Base-by-base conservation (phyloP, 108 stramenopile species). In the Conticribra weissflogii region DNA sequence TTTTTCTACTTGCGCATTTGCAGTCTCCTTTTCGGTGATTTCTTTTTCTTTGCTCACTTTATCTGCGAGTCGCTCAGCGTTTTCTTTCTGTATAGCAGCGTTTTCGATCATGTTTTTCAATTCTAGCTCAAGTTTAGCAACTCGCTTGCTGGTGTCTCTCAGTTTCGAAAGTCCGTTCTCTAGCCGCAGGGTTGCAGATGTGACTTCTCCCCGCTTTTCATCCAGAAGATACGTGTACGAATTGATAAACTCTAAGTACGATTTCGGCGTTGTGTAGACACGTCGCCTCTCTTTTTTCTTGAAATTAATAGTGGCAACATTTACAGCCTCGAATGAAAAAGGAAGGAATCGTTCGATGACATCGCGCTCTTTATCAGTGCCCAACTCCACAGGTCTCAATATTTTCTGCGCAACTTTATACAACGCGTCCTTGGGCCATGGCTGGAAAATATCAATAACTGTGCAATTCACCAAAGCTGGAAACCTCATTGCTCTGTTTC, bases 231-330 rank as follows among this genome's bases (percentile, higher is more conserved):
- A 53, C n/a, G 53, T 69, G 73, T 87, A 94, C 54, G 89, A 79
- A 54, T 88, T 86, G n/a, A 91, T 82, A 28, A 90, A 67, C 64
- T 94, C 93, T 16, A 94, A 66, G 69, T 75, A 94, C 9, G 83
- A 83, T 66, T 91, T 90, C 3, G 90, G 89, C 16, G 93, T 91
- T 15, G 87, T 90, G 79, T 88, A 88, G 33, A 92, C 90, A 59
- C 64, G 31, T 34, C 88, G 57, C 3, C 84, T 53, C 75, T 91
- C 92, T 14, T 76, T 61, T 33, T 27, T 16, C 50, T 51, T 58
- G 74, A 82, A 94, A 30, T 76, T 50, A 23, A 83, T 53, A 17
- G 92, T 87, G 28, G 76, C 72, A 28, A 83, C 53, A 72, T 88
- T 90, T 68, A 89, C 88, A 21, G 69, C 77, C 48, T 81, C 66